Evolutionary conservation across 2,329 filamentous ascomycete genomes (phyloP).

Genomic region (Fonsecaea nubica): DNA sequence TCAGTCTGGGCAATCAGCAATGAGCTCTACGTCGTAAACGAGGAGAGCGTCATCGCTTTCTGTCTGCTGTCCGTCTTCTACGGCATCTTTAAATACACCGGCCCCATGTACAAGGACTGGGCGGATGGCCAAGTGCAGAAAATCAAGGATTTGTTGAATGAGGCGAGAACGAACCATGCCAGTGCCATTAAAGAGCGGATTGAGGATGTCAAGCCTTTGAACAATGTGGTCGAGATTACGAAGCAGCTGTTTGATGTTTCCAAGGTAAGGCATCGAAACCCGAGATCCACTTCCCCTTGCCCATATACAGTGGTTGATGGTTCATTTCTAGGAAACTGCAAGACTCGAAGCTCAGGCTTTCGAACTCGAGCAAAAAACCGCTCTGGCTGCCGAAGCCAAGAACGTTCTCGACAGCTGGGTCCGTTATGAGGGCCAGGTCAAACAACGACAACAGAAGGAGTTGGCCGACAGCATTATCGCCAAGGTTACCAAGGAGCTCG

Average conservation of each 20-base stretch:
- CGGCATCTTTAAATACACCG: slow-evolving; percentile 89
- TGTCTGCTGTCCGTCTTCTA: slow-evolving; percentile 92
- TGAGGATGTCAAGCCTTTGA: slow-evolving; percentile 91
- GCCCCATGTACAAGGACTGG: slow-evolving; percentile 91
- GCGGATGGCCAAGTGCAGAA: slow-evolving; percentile 86
- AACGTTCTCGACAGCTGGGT: slow-evolving; percentile 96
- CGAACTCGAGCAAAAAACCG: slow-evolving; percentile 96
- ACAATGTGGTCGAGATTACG: slow-evolving; percentile 92
- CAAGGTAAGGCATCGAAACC: slow-evolving; percentile 69
- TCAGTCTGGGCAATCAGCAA: slow-evolving; percentile 97
- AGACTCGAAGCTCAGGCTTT: slow-evolving; percentile 93
- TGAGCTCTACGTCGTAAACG: slow-evolving; percentile 99
- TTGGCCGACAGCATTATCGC: slow-evolving; percentile 89
- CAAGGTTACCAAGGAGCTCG: slow-evolving; percentile 98
- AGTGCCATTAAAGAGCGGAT: slow-evolving; percentile 94
- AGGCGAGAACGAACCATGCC: slow-evolving; percentile 92
- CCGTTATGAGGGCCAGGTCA: slow-evolving; percentile 97
- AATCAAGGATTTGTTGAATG: slow-evolving; percentile 94
- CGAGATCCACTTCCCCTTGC: not conserved
- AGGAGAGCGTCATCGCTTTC: slow-evolving; percentile 94
- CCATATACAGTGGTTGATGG: slow-evolving; percentile 5
- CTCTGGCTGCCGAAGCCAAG: slow-evolving; percentile 92
- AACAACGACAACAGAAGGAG: slow-evolving; percentile 98
- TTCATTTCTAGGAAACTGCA: slow-evolving; percentile 79
- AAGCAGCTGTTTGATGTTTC: slow-evolving; percentile 97